Base-by-base conservation (phyloP, 805 yeast species). In the Nakazawaea ambrosiae region DNA sequence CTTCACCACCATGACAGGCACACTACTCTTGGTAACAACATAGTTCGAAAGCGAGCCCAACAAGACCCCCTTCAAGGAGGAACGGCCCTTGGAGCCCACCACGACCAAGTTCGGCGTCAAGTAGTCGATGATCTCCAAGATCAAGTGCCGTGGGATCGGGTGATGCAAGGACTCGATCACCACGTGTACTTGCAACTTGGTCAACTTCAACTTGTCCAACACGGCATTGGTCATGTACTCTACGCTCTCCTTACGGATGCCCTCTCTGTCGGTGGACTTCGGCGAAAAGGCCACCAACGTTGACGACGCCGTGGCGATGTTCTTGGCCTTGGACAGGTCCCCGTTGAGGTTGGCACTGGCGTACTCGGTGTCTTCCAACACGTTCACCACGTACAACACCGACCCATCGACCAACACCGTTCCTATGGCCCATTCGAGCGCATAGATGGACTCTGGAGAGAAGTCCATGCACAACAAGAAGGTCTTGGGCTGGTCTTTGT, bases 351-450 rank as follows among this genome's bases (percentile, higher is more conserved):
- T 48, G 55, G 58, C 52, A 2, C 61, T 54, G 0, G 65, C 53
- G 20, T 54, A 51, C 17, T 56, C 60, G 27, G 62, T 63, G 41
- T 62, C 66, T 47, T 73, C 79, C 40, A 70, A 66, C 10, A 74
- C 80, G 46, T 74, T 73, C 19, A 86, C 75, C 16, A 86, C 73
- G 53, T 83, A 85, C 38, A 88, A 58, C 1, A 88, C 86, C 37
- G 87, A 82, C 0, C 92, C 92, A 50, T 85, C 88, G 17, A 79
- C 81, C 33, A 88, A 66, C 1, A 87, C 81, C 0, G 95, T 75
- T 2, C 97, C 97, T 47, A 89, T 67, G 30, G 88, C 75, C 83
- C 96, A 88, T 50, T 86, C 92, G 17, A 89, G 65, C 0, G 96
- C 92, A 56, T 82, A 83, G 27, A 70, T 67, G 2, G 95, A 80